A percentile compares a stretch with the other conserved stretches of the same genome.
Evolutionary conservation across 1,284 basidiomycete genomes (phyloP).

Genomic region (Melanopsichium pennsylvanicum): DNA sequence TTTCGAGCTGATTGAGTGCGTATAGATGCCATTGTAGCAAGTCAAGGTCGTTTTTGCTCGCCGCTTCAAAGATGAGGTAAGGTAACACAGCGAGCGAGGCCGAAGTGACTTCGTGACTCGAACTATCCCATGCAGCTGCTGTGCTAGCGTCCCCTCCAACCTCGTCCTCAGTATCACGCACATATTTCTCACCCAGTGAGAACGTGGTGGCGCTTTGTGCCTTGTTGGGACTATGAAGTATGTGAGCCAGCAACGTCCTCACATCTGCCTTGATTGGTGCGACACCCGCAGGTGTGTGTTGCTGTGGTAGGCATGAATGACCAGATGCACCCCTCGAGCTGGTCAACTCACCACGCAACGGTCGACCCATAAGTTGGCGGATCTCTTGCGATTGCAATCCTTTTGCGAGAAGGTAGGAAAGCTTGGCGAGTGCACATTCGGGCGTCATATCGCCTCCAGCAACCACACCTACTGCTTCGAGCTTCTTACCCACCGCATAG

Average conservation of each 20-base stretch:
- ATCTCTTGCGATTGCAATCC: slow-evolving; percentile 77
- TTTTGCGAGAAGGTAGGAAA: slow-evolving; percentile 87
- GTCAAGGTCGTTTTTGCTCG: slow-evolving; percentile 24
- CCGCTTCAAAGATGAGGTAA: slow-evolving; percentile 46
- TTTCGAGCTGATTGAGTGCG: slow-evolving; percentile 31
- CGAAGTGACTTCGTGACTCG: slow-evolving; percentile 23
- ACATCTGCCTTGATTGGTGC: slow-evolving; percentile 37
- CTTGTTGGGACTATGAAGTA: slow-evolving; percentile 35
- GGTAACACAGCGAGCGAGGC: slow-evolving; percentile 32
- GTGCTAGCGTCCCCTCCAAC: neutral
- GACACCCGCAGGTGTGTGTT: slow-evolving; percentile 21
- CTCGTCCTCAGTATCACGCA: neutral
- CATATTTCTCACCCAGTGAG: neutral
- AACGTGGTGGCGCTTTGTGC: slow-evolving; percentile 1
- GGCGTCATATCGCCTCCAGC: slow-evolving; percentile 81
- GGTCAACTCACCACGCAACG: slow-evolving; percentile 87
- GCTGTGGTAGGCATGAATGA: slow-evolving; percentile 11
- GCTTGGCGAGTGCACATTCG: slow-evolving; percentile 88
- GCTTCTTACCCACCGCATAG: slow-evolving; percentile 81
- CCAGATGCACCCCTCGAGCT: slow-evolving; percentile 16
- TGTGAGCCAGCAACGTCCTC: slow-evolving; percentile 38
- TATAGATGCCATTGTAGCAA: slow-evolving; percentile 47
- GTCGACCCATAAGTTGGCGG: slow-evolving; percentile 77
- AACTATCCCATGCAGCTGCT: slow-evolving; percentile 30
- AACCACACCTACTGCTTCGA: slow-evolving; percentile 68